Conservation (phyloP, 1,284 basidiomycete genomes). For the Termitomyces sp. region DNA sequence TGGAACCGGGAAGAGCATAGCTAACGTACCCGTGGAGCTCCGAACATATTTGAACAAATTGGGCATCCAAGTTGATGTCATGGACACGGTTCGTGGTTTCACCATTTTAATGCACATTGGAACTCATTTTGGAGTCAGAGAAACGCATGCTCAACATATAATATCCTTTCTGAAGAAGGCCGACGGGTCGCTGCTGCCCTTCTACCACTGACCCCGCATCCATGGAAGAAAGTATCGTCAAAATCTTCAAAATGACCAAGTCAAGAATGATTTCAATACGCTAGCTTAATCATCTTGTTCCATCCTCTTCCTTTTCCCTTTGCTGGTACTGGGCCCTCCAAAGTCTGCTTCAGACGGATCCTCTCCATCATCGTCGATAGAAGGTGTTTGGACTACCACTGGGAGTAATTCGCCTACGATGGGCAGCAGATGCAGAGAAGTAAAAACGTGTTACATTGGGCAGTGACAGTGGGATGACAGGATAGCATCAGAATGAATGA, state of each 20-base stretch:
- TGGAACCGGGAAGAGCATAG: conserved; percentile 76
- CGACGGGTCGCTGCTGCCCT: conserved; percentile 87
- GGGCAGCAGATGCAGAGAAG: conserved; percentile 8
- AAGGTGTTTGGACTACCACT: conserved; percentile 22
- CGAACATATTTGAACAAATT: conserved; percentile 67
- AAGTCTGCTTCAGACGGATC: conserved; percentile 17
- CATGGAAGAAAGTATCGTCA: conserved; percentile 37
- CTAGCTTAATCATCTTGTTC: conserved; percentile 21
- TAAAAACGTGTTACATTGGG: conserved; percentile 14
- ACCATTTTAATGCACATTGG: neutral
- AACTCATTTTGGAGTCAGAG: conserved; percentile 40
- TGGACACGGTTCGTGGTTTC: conserved; percentile 75
- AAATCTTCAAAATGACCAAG: neutral
- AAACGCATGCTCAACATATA: conserved; percentile 94
- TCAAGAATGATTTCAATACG: neutral
- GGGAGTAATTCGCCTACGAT: conserved; percentile 26
- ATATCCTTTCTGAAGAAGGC: conserved; percentile 89
- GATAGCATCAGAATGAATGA: conserved; percentile 2
- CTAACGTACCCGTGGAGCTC: conserved; percentile 68
- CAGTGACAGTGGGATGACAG: conserved; percentile 11
- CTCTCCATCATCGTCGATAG: conserved; percentile 23
- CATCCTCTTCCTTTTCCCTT: conserved; percentile 37
- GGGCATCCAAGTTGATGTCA: conserved; percentile 90
- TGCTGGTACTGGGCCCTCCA: conserved; percentile 14
- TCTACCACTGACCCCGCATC: conserved; percentile 53